Base-by-base conservation (phyloP, 805 yeast species). In the Yarrowia sp. region DNA sequence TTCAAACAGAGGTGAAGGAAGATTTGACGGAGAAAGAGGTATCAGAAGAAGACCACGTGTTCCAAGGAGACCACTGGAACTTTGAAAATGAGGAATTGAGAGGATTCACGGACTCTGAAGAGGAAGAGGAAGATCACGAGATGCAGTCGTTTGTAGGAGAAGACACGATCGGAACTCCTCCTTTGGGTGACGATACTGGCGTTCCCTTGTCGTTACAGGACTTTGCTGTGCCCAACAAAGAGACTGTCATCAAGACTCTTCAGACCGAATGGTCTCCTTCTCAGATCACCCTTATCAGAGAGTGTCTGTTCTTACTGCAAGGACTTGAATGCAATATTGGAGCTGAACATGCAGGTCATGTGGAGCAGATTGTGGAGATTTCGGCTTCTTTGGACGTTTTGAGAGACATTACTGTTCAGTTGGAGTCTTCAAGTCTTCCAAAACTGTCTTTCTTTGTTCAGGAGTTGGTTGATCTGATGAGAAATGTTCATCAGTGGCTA, bases 301-400 rank as follows among this genome's bases (percentile, higher is more conserved):
- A 59, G 41, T 59, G 65, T 35, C 19, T 59, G 8, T 59, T 59
- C 12, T 16, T 59, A 16, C 42, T 59, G 7, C 65, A 59, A 32
- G 65, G 65, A 2, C 42, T 59, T 1, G 65, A 45, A n/a, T 43
- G 65, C 52, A 59, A 59, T 16, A 43, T 59, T 43, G 52, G 38
- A 7, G 35, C 41, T 10, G 42, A 26, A 8, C 26, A 59, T 35
- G 35, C 35, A 1, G 65, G 52, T 16, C 65, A 59, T 7, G 65
- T 59, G 65, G 65, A 32, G 14, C 65, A 59, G 52, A 59, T 59
- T 45, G 52, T 59, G 14, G 65, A 59, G 3, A 42, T 59, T 5
- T 22, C 52, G 0, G 65, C 65, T 8, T 45, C 65, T 16, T 15
- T 59, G 42, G 65, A 59, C 14, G 35, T 59, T 1, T 8, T 59